phyloP scores from a whole-genome alignment of 148 eudicot genomes.

The Rhododendron williamsianum region DNA sequence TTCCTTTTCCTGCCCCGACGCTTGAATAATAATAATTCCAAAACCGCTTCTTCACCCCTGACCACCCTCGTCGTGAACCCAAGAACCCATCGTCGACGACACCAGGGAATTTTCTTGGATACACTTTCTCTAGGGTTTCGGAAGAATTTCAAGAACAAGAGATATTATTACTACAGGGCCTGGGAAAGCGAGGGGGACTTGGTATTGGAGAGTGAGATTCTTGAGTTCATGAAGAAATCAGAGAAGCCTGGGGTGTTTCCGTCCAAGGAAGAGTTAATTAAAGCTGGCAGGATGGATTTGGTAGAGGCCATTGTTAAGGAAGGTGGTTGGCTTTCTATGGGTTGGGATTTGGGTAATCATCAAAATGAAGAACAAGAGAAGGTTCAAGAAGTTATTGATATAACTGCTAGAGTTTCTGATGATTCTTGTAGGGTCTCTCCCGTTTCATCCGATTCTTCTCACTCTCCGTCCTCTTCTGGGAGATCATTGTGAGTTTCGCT shows the following conservation, averaged over 20 bases:
- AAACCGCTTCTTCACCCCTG: constrained; percentile 9
- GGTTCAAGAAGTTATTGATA: background rate
- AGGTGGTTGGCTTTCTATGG: constrained; percentile 80
- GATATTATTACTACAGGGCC: constrained; percentile 19
- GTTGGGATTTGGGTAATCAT: constrained; percentile 50
- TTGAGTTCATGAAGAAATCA: constrained; percentile 70
- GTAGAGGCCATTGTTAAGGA: constrained; percentile 46
- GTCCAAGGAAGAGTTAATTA: constrained; percentile 43
- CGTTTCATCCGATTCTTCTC: constrained; percentile 19
- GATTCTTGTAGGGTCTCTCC: constrained; percentile 12
- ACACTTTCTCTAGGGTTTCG: constrained; percentile 27
- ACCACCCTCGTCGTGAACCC: constrained; percentile 16
- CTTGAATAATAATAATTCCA: constrained; percentile 27
- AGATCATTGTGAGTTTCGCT: constrained; percentile 56
- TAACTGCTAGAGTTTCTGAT: background rate
- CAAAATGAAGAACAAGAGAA: constrained; percentile 7
- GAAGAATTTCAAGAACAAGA: constrained; percentile 23
- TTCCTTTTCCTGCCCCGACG: constrained; percentile 10
- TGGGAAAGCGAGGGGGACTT: constrained; percentile 42
- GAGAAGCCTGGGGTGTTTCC: constrained; percentile 63
- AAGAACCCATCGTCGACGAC: constrained; percentile 8
- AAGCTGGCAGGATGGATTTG: constrained; percentile 71
- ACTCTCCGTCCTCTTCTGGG: constrained; percentile 40
- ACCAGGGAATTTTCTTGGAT: background rate
- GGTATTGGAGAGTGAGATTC: constrained; percentile 56